Conservation (phyloP, 768 basidiomycete species). For the Trametes gibbosa region DNA sequence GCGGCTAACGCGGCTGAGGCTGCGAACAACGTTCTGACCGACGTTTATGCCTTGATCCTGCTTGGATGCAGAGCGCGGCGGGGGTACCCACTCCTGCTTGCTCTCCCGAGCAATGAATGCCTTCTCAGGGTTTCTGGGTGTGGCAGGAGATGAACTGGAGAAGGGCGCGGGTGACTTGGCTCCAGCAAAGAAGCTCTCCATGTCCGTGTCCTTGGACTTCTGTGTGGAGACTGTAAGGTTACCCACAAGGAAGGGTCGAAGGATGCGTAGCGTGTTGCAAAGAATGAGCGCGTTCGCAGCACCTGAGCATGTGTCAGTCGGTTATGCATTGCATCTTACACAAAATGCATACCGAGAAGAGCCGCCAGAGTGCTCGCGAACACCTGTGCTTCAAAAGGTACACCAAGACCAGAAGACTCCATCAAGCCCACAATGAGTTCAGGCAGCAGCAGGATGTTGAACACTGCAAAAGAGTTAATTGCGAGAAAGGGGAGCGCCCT, state of each 20-base stretch:
- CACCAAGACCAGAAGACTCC: conserved; percentile 43
- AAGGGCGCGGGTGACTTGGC: conserved; percentile 23
- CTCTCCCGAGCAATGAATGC: conserved; percentile 9
- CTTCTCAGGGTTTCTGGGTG: conserved; percentile 19
- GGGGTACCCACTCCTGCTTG: conserved; percentile 11
- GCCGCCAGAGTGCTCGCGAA: conserved; percentile 53
- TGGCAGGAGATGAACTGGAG: conserved; percentile 9
- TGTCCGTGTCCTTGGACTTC: conserved; percentile 14
- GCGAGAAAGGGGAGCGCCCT: too few species aligned
- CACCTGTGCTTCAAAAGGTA: conserved; percentile 46
- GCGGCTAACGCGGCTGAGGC: conserved; percentile 19
- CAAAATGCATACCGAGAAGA: conserved; percentile 45
- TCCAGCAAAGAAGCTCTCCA: conserved; percentile 26
- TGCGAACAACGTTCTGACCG: conserved; percentile 8
- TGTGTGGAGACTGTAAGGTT: not conserved
- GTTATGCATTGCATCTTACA: too few species aligned
- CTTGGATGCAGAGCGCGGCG: conserved; percentile 5
- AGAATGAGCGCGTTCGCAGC: conserved; percentile 63
- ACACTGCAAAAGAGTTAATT: conserved; percentile 40
- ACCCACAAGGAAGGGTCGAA: conserved; percentile 49
- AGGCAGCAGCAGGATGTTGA: conserved; percentile 56
- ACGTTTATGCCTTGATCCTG: not conserved
- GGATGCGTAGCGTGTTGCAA: conserved; percentile 63
- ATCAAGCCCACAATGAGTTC: conserved; percentile 52
- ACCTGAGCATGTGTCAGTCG: conserved; percentile 39